Base-by-base conservation (phyloP, 257 asterid genomes). In the Anisodus acutangulus region DNA sequence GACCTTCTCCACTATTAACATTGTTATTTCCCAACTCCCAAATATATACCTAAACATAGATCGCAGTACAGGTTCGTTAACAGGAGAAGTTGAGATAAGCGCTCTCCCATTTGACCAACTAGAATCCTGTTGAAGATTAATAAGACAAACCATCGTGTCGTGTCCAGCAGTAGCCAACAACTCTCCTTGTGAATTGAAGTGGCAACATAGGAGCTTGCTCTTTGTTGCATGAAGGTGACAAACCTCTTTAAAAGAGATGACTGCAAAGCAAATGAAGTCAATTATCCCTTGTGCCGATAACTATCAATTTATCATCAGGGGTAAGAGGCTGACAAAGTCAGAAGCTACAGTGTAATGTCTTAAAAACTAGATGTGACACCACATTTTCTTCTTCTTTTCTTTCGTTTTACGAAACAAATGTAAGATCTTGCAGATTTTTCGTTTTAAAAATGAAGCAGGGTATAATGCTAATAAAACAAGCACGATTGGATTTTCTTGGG, bases 161-260 rank as follows among this genome's bases (percentile, higher is more conserved):
- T 89, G 89, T 54, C 95, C 95, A 57, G 90, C 95, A 84, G 89
- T 84, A 80, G 90, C 93, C 63, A 92, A 85, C 69, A 85, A 87
- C 83, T 81, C 85, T 68, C 92, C 90, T 10, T 78, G 37, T 45
- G 89, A 60, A 71, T 92, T 86, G 72, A 92, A 90, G 86, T 89
- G 89, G 79, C 93, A 92, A 70, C 91, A 86, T 9, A 83, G 82
- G 57, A 90, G 86, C 88, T 89, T 89, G 90, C 84, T 86, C 8
- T 55, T 58, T 45, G 88, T 86, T 22, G 89, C 86, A 43, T 74
- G 86, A 78, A 89, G 64, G 83, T 86, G 83, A 60, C 69, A 63
- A 43, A 79, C 11, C 76, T 71, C 79, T 71, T 71, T 47, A 49
- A 90, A 87, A 71, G 90, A 85, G 78, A 89, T 85, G 6, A 84